A percentile compares a stretch with the other conserved stretches of the same genome.
phyloP scores from a whole-genome alignment of 768 basidiomycete species.

The Agrocybe praecox region DNA sequence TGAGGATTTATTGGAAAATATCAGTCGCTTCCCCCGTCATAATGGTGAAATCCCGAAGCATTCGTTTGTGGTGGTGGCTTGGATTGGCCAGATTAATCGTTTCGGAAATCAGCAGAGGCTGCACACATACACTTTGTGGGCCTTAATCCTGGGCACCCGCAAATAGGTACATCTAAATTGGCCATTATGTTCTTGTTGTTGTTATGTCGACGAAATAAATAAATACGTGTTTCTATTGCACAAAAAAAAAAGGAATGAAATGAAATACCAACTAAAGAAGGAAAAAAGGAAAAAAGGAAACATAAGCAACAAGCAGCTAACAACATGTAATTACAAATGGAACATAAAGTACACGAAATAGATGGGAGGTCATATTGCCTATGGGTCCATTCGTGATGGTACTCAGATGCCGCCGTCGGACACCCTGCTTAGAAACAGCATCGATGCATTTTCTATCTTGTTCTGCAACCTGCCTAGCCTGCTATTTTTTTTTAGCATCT shows the following conservation, averaged over 20 bases:
- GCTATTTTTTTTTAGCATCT: background rate
- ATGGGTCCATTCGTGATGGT: background rate
- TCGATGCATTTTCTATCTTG: background rate
- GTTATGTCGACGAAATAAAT: background rate
- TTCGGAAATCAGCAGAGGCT: background rate
- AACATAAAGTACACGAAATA: no score
- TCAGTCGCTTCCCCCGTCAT: background rate
- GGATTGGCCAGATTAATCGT: background rate
- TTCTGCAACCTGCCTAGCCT: background rate
- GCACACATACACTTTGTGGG: background rate
- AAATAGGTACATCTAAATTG: background rate
- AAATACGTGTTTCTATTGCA: background rate
- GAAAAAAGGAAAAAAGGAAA: no score
- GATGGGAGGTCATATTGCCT: no score
- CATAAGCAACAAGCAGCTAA: no score
- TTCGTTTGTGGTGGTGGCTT: background rate
- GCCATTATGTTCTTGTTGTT: background rate
- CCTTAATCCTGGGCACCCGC: background rate
- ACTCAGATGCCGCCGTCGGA: background rate
- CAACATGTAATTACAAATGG: no score
- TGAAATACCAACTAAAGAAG: no score
- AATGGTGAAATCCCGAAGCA: background rate
- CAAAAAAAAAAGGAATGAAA: no score
- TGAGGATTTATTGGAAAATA: background rate
- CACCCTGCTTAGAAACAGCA: background rate